Percentiles rank a stretch among this genome's conserved stretches.
phyloP scores from a whole-genome alignment of 2,329 filamentous ascomycete genomes.

The Coleophoma crateriformis region DNA sequence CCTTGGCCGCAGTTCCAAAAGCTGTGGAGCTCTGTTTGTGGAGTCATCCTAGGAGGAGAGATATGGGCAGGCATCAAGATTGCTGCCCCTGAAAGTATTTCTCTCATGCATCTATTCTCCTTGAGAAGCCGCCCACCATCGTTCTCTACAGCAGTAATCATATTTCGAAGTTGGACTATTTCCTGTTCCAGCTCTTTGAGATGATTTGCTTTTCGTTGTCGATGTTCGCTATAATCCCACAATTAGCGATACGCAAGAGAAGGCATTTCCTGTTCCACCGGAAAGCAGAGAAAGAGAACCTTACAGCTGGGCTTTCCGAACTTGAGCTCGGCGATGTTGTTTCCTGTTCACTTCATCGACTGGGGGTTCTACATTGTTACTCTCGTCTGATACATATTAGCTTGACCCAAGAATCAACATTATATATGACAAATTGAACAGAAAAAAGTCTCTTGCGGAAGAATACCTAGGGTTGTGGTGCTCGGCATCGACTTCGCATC shows the following conservation, averaged over 20 bases:
- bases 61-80: not conserved
- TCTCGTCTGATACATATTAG: not conserved
- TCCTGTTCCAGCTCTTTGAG: conserved; percentile 24
- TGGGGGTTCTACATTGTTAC: not conserved
- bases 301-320: conserved; percentile 24
- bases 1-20: not conserved
- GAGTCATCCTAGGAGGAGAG: too few relatives aligned
- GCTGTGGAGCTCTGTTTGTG: not conserved
- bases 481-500: not conserved
- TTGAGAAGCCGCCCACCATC: conserved; percentile 10
- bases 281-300: not conserved
- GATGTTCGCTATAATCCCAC: conserved; percentile 16
- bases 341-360: conserved; percentile 6
- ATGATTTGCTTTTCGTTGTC: conserved; percentile 22
- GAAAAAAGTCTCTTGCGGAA: not conserved
- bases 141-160: conserved; percentile 15
- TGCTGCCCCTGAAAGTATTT: conserved; percentile 6
- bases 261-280: not conserved
- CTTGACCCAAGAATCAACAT: not conserved
- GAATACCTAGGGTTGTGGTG: not conserved
- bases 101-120: conserved; percentile 18
- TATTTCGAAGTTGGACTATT: conserved; percentile 18
- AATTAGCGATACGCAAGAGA: not conserved
- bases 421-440: not conserved
- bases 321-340: conserved; percentile 20